Percentiles rank a stretch among this genome's conserved stretches.
Evolutionary conservation across 805 yeast species (phyloP).

Genomic region (Pichia occidentalis): DNA sequence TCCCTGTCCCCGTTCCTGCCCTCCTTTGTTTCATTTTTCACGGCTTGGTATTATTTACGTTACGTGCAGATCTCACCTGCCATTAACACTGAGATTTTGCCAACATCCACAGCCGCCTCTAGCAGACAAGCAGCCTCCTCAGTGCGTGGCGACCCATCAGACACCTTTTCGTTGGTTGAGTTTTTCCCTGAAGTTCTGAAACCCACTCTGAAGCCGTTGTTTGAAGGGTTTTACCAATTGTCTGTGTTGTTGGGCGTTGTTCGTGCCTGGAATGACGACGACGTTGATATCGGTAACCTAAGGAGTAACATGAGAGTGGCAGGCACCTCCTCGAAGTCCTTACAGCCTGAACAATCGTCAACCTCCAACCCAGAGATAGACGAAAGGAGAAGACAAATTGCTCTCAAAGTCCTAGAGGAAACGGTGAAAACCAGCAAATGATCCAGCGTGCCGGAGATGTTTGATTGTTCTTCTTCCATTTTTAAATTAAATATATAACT

Average conservation of each 20-base stretch:
- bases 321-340: slow-evolving; percentile 2
- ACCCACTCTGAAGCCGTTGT: slow-evolving; percentile 45
- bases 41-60: slow-evolving; percentile 72
- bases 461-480: background rate
- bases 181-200: slow-evolving; percentile 70
- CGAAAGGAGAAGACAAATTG: slow-evolving; percentile 72
- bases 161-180: slow-evolving; percentile 73
- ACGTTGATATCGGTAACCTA: slow-evolving; percentile 66
- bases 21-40: slow-evolving; percentile 50
- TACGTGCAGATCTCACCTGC: slow-evolving; percentile 53
- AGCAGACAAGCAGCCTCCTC: slow-evolving; percentile 27
- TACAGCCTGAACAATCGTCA: background rate
- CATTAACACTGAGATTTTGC: slow-evolving; percentile 23
- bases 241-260: slow-evolving; percentile 41
- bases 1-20: slow-evolving; percentile 51
- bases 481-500: background rate
- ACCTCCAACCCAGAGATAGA: slow-evolving; percentile 41
- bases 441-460: too few species aligned
- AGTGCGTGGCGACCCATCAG: slow-evolving; percentile 80
- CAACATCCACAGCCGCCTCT: slow-evolving; percentile 25
- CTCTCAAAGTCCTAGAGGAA: slow-evolving; percentile 67
- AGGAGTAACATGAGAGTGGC: slow-evolving; percentile 59
- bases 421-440: too few species aligned
- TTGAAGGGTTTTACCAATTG: slow-evolving; percentile 36
- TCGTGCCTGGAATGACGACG: slow-evolving; percentile 59